Percentiles rank a stretch among this genome's conserved stretches.
Evolutionary conservation across 225 moss, liverwort and hornwort genomes (phyloP).

Genomic region (Climacium dendroides): DNA sequence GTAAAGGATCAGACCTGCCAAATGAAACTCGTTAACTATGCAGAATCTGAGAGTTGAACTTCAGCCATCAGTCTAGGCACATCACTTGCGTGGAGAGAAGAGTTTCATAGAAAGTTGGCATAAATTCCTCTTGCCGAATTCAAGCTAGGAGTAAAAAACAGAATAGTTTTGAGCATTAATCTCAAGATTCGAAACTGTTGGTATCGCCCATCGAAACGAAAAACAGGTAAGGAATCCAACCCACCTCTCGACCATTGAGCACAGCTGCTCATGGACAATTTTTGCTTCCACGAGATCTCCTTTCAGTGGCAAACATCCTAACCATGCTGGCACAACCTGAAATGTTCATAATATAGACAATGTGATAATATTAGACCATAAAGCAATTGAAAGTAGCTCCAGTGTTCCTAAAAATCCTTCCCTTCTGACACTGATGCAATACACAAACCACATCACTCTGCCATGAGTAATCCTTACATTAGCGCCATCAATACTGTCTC

Average conservation of each 20-base stretch:
- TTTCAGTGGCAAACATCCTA: constrained; percentile 82
- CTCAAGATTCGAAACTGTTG: not conserved
- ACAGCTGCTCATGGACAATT: constrained; percentile 96
- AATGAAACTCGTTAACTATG: not conserved
- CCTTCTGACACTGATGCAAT: not conserved
- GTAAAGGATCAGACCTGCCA: constrained; percentile 72
- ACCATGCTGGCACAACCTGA: constrained; percentile 97
- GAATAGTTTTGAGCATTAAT: not conserved
- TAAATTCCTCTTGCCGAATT: not conserved
- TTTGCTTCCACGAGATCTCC: constrained; percentile 93
- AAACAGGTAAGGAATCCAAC: not conserved
- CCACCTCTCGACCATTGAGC: constrained; percentile 93
- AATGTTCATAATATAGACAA: not conserved
- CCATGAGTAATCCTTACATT: constrained; percentile 13
- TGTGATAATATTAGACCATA: not conserved
- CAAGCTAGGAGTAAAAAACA: not conserved
- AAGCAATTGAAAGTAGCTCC: not conserved
- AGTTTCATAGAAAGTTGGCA: not conserved
- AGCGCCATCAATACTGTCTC: constrained; percentile 73
- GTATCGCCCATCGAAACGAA: not conserved
- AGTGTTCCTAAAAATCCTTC: not conserved
- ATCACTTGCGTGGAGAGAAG: not conserved
- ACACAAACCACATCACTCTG: not conserved
- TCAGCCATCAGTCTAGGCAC: not conserved
- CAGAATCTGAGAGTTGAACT: not conserved